Evolutionary conservation across 164 flowering plant species (phyloP), one percentile per base, ranked within the genome.

Genomic region (Cinnamomum micranthum): DNA sequence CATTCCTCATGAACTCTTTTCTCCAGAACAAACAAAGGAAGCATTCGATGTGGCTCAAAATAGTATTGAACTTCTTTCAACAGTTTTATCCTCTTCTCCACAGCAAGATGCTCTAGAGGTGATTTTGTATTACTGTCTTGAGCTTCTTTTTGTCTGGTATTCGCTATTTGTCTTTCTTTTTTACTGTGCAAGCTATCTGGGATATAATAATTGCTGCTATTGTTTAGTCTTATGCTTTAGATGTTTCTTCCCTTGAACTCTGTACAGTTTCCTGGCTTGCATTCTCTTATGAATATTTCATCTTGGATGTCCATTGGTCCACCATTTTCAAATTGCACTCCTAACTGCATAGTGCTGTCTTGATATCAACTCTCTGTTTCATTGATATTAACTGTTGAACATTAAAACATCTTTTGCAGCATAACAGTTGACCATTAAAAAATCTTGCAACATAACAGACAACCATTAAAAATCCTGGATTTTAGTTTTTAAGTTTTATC

Each of bases 11-110:
- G 86, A 72, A 73, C 82, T 74, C 74, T 89, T 91, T 80, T 83
- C 98, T 17, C 82, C 88, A 69, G 99, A 92, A 76, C 93, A 93
- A 78, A 90, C 91, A 27, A 95, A 95, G 88, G 98, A 93, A 83
- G 95, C 91, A 68, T 95, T 95, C 87, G 95, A 93, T 79, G 92
- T 95, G 66, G 97, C 99, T 72, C 87, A 90, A 65, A 95, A 95
- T 83, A 90, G 97, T 72, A 83, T 95, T 73, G 99, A 95, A 65
- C 98, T 95, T 85, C 92, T 95, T 47, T 76, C 91, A 22, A 90
- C 99, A 15, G 98, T 95, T 75, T 83, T 92, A 76, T 86, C 99
- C 69, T 95, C 99, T 52, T 95, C 98, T 60, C 96, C 96, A 0
- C 94, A 90, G 52, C 92, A 95, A 83, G 99, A 95, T 85, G 92